phyloP scores from a whole-genome alignment of 2,329 filamentous ascomycete genomes.

The Ophiosphaerella herpotricha region DNA sequence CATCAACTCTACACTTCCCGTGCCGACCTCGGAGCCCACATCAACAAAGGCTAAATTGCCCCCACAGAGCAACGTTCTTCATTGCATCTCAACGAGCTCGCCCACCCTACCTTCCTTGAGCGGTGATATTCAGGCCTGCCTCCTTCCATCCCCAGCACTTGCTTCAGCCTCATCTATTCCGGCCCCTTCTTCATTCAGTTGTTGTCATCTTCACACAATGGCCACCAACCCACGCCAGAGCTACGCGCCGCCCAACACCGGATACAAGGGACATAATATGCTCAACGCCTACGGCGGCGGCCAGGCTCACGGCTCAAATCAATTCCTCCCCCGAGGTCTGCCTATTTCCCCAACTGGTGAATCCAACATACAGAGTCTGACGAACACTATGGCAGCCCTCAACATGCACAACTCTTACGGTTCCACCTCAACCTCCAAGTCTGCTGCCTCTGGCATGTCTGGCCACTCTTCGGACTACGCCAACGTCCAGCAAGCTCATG shows the following conservation, averaged over 20 bases:
- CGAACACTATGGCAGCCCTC: slow-evolving; percentile 43
- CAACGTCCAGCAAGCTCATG: slow-evolving; percentile 38
- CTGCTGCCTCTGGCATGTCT: slow-evolving; percentile 37
- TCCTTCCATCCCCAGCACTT: background rate
- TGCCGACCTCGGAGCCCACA: too few species aligned
- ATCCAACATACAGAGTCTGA: slow-evolving; percentile 37
- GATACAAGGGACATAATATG: slow-evolving; percentile 42
- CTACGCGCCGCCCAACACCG: slow-evolving; percentile 28
- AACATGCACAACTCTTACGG: slow-evolving; percentile 43
- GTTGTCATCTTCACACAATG: slow-evolving; percentile 21
- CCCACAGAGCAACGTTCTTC: slow-evolving; percentile 36
- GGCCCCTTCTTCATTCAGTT: background rate
- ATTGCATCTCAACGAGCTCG: slow-evolving; percentile 36
- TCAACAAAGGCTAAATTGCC: slow-evolving; percentile 13
- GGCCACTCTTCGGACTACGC: slow-evolving; percentile 41
- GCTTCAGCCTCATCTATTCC: slow-evolving; percentile 6
- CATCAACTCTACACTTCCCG: background rate
- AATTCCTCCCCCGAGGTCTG: slow-evolving; percentile 44
- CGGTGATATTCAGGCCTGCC: slow-evolving; percentile 10
- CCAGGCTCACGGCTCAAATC: slow-evolving; percentile 37
- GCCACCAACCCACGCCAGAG: slow-evolving; percentile 38
- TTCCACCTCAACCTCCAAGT: slow-evolving; percentile 38
- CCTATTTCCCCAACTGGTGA: slow-evolving; percentile 39
- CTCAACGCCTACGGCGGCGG: slow-evolving; percentile 32
- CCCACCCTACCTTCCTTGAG: slow-evolving; percentile 19